Evolutionary conservation across 2,329 filamentous ascomycete genomes (phyloP).

Genomic region (Clarireedia homoeocarpa): DNA sequence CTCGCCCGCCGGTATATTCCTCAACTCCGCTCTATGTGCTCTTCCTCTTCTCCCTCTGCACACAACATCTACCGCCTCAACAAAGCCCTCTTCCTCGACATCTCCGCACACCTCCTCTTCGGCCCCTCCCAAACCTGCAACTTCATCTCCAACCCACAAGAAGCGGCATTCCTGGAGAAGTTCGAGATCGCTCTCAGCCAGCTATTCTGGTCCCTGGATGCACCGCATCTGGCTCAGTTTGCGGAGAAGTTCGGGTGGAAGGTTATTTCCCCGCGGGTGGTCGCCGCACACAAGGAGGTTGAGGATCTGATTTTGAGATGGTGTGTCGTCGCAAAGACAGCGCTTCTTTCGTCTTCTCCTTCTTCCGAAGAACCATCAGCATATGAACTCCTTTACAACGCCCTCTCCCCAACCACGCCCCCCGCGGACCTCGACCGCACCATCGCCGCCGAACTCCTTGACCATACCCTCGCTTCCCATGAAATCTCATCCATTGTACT

Average conservation of each 20-base stretch:
- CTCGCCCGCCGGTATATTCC: background rate
- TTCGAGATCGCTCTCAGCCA: background rate
- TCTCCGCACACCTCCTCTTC: background rate
- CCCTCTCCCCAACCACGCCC: background rate
- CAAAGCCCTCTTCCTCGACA: background rate
- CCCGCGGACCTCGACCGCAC: background rate
- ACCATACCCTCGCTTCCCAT: constrained; percentile 68
- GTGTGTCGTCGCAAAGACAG: background rate
- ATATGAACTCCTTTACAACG: background rate
- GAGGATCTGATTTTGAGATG: background rate
- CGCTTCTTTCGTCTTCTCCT: too few relatives aligned
- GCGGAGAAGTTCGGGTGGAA: background rate
- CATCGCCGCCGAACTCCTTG: constrained; percentile 62
- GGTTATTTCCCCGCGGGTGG: background rate
- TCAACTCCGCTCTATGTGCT: background rate
- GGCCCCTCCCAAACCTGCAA: background rate
- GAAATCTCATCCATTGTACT: constrained; percentile 65
- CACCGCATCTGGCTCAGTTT: background rate
- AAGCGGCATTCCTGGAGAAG: background rate
- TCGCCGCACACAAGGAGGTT: background rate
- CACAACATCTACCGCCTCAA: background rate
- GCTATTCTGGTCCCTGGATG: background rate
- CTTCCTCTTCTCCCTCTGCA: background rate
- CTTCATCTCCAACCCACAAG: background rate
- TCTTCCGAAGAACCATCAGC: background rate